Evolutionary conservation across 1,139 yeast species (phyloP).

Genomic region (Hanseniaspora sp.): DNA sequence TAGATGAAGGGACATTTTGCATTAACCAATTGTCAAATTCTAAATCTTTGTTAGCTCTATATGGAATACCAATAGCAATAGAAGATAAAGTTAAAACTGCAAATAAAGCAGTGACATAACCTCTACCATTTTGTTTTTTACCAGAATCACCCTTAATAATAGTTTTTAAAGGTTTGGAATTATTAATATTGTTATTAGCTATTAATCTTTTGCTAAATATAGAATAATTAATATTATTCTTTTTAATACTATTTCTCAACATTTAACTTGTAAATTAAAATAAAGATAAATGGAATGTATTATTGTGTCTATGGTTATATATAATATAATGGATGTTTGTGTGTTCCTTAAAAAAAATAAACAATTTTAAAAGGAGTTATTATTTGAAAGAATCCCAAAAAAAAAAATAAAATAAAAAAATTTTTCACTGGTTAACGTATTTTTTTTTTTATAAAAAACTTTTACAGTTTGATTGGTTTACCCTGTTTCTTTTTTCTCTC

Average conservation of each 20-base stretch:
- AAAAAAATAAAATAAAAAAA: no score
- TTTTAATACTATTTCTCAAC: conserved; percentile 5
- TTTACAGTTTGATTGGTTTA: no score
- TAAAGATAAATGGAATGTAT: no score
- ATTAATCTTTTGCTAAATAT: conserved; percentile 1
- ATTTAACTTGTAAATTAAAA: neutral
- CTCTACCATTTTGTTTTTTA: neutral
- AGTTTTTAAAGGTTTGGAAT: neutral
- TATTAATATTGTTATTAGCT: neutral
- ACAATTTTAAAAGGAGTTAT: no score
- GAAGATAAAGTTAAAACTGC: conserved; percentile 1
- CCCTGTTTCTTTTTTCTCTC: no score
- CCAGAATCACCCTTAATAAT: neutral
- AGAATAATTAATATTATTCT: neutral
- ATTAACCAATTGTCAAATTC: conserved; percentile 7
- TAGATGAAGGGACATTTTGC: conserved; percentile 4
- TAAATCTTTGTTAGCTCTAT: conserved; percentile 12
- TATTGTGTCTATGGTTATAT: no score
- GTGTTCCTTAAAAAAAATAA: no score
- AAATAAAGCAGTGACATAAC: neutral
- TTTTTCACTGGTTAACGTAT: no score
- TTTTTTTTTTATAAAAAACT: no score
- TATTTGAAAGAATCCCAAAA: no score
- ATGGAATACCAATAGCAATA: neutral
- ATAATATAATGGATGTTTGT: no score